Conservation (phyloP, 2,329 filamentous ascomycete genomes). For the Penicillium sp. region DNA sequence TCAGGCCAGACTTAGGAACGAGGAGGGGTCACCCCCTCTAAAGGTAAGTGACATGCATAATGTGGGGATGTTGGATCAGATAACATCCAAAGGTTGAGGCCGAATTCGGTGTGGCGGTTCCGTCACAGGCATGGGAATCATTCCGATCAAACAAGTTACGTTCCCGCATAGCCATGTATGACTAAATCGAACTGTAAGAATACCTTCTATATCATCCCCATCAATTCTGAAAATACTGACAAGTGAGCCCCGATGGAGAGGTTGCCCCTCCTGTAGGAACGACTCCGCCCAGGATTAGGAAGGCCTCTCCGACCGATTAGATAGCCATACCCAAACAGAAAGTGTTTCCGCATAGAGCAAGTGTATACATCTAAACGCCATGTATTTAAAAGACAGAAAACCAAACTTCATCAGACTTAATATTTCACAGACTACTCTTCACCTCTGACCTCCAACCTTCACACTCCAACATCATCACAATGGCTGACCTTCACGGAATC, state of each 20-base stretch:
- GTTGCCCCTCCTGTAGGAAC: neutral
- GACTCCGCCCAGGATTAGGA: neutral
- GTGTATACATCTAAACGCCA: neutral
- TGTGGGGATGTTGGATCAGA: neutral
- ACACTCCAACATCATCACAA: neutral
- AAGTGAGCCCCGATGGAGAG: neutral
- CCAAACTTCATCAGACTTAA: neutral
- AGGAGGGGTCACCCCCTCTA: neutral
- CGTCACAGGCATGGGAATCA: neutral
- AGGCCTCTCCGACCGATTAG: neutral
- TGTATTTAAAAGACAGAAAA: neutral
- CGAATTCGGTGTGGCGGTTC: neutral
- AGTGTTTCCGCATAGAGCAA: neutral
- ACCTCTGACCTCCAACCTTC: neutral
- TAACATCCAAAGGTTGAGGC: neutral
- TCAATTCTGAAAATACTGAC: neutral
- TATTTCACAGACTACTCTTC: neutral
- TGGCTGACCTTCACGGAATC: constrained; percentile 39
- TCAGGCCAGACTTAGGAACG: neutral
- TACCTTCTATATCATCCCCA: neutral
- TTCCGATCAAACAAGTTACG: neutral
- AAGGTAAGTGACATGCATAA: neutral
- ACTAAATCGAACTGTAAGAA: neutral
- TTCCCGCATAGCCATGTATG: neutral
- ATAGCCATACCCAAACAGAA: neutral